phyloP scores from a whole-genome alignment of 2,329 filamentous ascomycete species.

The Claviceps pazoutovae region DNA sequence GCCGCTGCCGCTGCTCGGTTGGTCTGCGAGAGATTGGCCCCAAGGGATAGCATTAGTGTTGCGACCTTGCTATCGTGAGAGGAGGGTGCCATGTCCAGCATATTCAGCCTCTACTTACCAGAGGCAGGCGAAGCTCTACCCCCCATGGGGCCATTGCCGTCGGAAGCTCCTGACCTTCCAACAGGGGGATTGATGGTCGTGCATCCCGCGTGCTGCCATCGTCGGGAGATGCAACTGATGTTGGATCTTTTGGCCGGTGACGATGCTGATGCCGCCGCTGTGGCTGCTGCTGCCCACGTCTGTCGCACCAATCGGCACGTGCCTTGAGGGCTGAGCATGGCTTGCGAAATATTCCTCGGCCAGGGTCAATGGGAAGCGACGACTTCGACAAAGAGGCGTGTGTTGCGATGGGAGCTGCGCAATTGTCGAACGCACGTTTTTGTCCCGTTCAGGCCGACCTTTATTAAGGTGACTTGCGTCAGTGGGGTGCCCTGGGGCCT shows the following conservation, averaged over 20 bases:
- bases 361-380: not conserved
- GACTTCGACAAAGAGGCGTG: too few relatives aligned
- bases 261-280: not conserved
- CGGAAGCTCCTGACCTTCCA: too few relatives aligned
- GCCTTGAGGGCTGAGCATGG: not conserved
- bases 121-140: not conserved
- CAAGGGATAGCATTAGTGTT: too few relatives aligned
- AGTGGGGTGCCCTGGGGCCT: not conserved
- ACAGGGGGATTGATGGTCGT: too few relatives aligned
- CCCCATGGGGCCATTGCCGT: too few relatives aligned
- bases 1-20: not conserved
- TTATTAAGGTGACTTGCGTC: too few relatives aligned
- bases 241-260: not conserved
- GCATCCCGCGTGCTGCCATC: conserved; percentile 1
- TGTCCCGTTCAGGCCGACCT: too few relatives aligned
- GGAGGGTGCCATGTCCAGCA: not conserved
- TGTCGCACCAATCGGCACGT: conserved; percentile 2
- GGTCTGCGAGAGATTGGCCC: not conserved
- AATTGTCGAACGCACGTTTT: too few relatives aligned
- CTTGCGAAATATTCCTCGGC: too few relatives aligned
- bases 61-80: too few relatives aligned
- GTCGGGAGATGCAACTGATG: not conserved
- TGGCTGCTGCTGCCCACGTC: not conserved
- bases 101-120: not conserved
- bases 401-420: too few relatives aligned